Conservation (phyloP, 768 basidiomycete genomes). For the Mycena latifolia region DNA sequence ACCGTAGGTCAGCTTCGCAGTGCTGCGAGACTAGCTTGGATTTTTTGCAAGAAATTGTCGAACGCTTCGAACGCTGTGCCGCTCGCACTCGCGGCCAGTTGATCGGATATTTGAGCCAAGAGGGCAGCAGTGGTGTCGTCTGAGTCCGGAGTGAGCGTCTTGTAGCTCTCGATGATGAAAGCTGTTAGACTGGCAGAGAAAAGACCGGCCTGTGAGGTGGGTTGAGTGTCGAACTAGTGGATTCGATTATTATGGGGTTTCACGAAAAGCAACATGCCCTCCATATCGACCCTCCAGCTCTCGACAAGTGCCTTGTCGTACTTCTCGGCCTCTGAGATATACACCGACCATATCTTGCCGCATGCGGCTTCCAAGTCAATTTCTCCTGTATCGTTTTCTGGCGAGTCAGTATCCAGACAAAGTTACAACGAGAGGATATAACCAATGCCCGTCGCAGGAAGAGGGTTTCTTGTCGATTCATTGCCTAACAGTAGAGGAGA, state of each 20-base stretch:
- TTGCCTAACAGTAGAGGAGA: too few species aligned
- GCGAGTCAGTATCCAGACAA: too few species aligned
- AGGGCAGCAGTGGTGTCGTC: background rate
- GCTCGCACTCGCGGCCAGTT: background rate
- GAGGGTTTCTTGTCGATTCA: too few species aligned
- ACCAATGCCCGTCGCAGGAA: too few species aligned
- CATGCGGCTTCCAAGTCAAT: background rate
- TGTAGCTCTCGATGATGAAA: too few species aligned
- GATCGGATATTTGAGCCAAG: background rate
- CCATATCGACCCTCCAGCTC: background rate
- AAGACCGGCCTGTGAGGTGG: background rate
- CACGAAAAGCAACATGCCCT: background rate
- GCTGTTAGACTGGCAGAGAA: constrained; percentile 1
- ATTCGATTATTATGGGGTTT: background rate
- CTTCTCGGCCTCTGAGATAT: background rate
- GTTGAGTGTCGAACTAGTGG: background rate
- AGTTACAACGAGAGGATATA: too few species aligned
- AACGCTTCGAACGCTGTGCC: background rate
- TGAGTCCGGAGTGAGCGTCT: background rate
- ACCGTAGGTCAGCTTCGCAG: too few species aligned
- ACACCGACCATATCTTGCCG: background rate
- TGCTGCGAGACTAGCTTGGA: too few species aligned
- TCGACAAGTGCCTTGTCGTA: background rate
- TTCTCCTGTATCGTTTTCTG: too few species aligned
- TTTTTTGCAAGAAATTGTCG: too few species aligned